Evolutionary conservation across 768 basidiomycete species (phyloP).

Genomic region (Hygrocybe punicea): DNA sequence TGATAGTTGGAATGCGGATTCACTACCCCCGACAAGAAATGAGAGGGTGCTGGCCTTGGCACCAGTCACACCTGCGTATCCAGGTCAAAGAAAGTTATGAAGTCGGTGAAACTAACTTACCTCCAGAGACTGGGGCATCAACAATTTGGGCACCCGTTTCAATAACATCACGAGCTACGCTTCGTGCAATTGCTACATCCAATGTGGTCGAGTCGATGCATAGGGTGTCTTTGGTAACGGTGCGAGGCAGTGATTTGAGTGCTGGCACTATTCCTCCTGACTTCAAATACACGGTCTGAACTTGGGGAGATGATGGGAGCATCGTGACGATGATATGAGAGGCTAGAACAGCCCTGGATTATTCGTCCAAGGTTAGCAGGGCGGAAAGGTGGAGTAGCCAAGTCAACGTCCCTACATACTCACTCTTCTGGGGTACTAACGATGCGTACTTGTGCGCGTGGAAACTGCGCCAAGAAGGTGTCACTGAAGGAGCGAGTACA

Average conservation of each 20-base stretch:
- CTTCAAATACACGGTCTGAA: constrained; percentile 67
- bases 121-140: constrained; percentile 93
- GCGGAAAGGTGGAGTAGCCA: neutral
- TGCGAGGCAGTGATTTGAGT: constrained; percentile 47
- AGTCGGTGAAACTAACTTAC: constrained; percentile 44
- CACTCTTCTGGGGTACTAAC: constrained; percentile 71
- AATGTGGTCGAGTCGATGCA: constrained; percentile 91
- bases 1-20: constrained; percentile 53
- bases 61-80: constrained; percentile 67
- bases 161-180: constrained; percentile 55
- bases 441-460: constrained; percentile 55
- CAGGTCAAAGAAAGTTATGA: constrained; percentile 2
- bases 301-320: constrained; percentile 90
- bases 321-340: constrained; percentile 78
- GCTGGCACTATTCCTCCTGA: constrained; percentile 58
- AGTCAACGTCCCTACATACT: constrained; percentile 30
- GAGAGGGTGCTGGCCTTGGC: constrained; percentile 85
- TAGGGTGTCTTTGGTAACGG: constrained; percentile 45
- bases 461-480: constrained; percentile 55
- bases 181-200: constrained; percentile 70
- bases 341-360: constrained; percentile 54
- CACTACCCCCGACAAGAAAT: constrained; percentile 85
- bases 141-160: constrained; percentile 68
- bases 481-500: constrained; percentile 54
- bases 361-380: constrained; percentile 3